Percentiles rank a stretch among this genome's conserved stretches.
phyloP scores from a whole-genome alignment of 345 rosid genomes.

The Corchorus olitorius region DNA sequence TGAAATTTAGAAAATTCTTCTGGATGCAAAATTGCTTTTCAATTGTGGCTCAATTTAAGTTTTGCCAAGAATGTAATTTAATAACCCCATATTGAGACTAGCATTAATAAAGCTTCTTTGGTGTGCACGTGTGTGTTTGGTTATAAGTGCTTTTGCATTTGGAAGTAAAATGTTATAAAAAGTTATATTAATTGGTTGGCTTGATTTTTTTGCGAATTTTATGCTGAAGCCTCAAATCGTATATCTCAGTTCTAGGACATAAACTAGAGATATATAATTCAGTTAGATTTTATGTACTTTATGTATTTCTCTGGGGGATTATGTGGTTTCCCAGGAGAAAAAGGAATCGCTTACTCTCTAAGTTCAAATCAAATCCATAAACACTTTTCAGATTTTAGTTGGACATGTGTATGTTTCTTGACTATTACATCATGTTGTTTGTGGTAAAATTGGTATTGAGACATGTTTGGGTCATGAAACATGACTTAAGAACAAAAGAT shows the following conservation, averaged over 20 bases:
- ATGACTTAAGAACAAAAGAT: not conserved
- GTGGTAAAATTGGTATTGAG: constrained; percentile 4
- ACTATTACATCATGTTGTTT: not conserved
- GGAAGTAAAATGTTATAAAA: too few relatives aligned
- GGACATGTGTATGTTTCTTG: constrained; percentile 1
- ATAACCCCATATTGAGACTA: not conserved
- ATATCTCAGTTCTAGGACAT: not conserved
- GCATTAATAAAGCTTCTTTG: too few relatives aligned
- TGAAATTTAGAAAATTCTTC: constrained; percentile 10
- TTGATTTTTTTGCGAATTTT: not conserved
- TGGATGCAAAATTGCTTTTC: not conserved
- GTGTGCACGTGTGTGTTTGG: too few relatives aligned
- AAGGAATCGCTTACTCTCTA: not conserved
- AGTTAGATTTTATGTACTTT: not conserved
- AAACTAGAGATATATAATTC: not conserved
- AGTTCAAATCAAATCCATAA: not conserved
- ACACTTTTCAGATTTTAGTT: not conserved
- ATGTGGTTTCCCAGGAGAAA: not conserved
- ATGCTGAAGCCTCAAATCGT: not conserved
- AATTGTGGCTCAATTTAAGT: not conserved
- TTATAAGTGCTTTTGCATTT: too few relatives aligned
- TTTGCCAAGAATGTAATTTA: not conserved
- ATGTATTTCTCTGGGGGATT: not conserved
- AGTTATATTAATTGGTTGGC: not conserved
- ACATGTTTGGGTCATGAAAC: not conserved